A percentile compares a stretch with the other conserved stretches of the same genome.
phyloP scores from a whole-genome alignment of 306 rosid genomes.

The Argentina anserina region DNA sequence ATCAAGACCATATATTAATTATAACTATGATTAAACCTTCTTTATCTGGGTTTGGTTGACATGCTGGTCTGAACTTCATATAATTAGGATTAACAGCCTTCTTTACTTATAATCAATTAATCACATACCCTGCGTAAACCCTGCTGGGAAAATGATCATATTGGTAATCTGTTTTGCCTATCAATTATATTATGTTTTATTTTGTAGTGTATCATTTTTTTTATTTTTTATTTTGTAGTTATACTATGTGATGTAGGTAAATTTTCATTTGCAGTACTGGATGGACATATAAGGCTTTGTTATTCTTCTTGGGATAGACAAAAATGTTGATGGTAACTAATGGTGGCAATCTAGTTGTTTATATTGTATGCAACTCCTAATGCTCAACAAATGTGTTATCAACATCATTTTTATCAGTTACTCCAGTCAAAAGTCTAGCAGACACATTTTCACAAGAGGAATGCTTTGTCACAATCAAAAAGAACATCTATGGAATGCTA shows the following conservation, averaged over 20 bases:
- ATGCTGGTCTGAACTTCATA: neutral
- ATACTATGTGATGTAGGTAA: neutral
- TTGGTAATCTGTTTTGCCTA: neutral
- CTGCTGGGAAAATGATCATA: neutral
- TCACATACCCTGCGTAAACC: neutral
- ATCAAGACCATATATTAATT: no score
- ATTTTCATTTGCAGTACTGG: neutral
- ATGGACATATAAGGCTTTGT: neutral
- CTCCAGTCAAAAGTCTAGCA: slow-evolving; percentile 20
- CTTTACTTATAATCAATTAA: neutral
- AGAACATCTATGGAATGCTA: slow-evolving; percentile 18
- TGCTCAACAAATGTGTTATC: neutral
- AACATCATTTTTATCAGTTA: slow-evolving; percentile 15
- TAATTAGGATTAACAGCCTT: neutral
- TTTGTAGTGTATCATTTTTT: no score
- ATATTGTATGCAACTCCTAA: slow-evolving; percentile 10
- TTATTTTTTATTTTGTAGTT: no score
- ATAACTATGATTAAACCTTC: neutral
- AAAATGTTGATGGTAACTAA: neutral
- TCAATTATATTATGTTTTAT: no score
- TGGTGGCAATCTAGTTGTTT: slow-evolving; percentile 1
- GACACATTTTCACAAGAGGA: slow-evolving; percentile 29
- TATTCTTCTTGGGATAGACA: neutral
- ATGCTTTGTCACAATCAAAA: slow-evolving; percentile 48
- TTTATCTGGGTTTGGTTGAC: neutral